Evolutionary conservation across 176 grass and related monocot genomes (phyloP).

Genomic region (Saccharum officinarum): DNA sequence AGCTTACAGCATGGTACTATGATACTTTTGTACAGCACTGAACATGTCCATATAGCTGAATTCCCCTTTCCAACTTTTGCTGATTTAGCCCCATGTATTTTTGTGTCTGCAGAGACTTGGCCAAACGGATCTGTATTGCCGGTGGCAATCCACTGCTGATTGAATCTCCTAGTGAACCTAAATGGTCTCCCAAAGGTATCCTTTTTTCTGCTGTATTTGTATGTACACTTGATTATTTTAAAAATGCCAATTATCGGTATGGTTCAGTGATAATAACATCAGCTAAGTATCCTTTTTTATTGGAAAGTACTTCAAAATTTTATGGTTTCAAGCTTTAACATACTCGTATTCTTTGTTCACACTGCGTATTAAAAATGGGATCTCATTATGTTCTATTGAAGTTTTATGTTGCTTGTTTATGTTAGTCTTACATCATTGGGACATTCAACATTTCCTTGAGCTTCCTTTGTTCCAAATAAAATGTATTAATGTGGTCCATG

Average conservation of each 20-base stretch:
- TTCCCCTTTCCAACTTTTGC: neutral
- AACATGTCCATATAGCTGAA: neutral
- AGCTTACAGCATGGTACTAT: neutral
- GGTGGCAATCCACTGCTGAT: slow-evolving; percentile 67
- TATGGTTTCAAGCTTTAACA: neutral
- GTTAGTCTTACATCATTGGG: neutral
- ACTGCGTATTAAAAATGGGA: neutral
- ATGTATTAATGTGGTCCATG: neutral
- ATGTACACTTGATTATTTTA: neutral
- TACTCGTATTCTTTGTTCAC: neutral
- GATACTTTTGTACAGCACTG: neutral
- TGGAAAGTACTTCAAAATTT: neutral
- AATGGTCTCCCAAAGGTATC: slow-evolving; percentile 90
- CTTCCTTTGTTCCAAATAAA: neutral
- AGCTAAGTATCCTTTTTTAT: neutral
- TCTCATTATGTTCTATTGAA: neutral
- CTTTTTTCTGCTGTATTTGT: neutral
- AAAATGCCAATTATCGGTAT: neutral
- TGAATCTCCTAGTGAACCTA: slow-evolving; percentile 88
- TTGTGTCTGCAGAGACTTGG: slow-evolving; percentile 68
- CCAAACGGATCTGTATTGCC: slow-evolving; percentile 66
- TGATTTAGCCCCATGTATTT: neutral
- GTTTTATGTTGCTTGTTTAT: neutral
- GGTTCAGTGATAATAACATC: neutral
- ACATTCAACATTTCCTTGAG: neutral